These are phyloP conservation scores for Cornus controversa DNA, from an alignment of 148 eudicot genomes.

Conservation along the genomic window DNA sequence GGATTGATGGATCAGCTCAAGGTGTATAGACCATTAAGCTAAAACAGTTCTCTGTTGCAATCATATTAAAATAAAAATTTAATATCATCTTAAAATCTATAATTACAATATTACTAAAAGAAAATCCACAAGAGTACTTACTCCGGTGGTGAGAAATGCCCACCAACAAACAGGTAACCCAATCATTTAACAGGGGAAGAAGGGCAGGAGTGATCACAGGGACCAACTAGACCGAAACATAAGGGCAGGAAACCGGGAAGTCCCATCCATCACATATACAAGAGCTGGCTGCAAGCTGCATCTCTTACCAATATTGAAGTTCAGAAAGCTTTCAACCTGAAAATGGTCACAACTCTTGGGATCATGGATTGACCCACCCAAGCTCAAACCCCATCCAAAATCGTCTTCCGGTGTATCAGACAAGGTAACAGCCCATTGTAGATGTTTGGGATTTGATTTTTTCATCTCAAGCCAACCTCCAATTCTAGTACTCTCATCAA, in stretches of 20 bases:
- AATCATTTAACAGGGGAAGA: not conserved
- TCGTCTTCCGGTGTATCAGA: constrained; percentile 78
- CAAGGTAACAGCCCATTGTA: constrained; percentile 77
- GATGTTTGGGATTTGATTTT: constrained; percentile 38
- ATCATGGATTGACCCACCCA: constrained; percentile 59
- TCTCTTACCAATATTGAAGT: constrained; percentile 54
- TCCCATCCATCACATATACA: constrained; percentile 56
- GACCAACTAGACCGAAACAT: constrained; percentile 72
- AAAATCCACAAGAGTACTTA: not conserved
- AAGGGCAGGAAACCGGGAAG: constrained; percentile 60
- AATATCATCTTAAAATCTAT: not conserved
- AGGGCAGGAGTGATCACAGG: constrained; percentile 28
- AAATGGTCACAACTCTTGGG: constrained; percentile 60
- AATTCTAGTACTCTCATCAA: constrained; percentile 68
- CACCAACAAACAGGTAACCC: not conserved
- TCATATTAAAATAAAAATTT: too few species aligned
- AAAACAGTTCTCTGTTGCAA: too few species aligned
- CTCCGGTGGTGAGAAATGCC: not conserved
- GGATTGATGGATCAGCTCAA: too few species aligned
- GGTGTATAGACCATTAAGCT: too few species aligned
- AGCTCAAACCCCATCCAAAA: constrained; percentile 85
- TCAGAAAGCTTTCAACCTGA: constrained; percentile 72
- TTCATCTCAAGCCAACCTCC: constrained; percentile 79
- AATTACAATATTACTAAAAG: not conserved
- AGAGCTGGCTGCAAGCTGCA: constrained; percentile 67